Evolutionary conservation across 108 stramenopile species (phyloP).

Genomic region (Aurantiochytrium sp.): DNA sequence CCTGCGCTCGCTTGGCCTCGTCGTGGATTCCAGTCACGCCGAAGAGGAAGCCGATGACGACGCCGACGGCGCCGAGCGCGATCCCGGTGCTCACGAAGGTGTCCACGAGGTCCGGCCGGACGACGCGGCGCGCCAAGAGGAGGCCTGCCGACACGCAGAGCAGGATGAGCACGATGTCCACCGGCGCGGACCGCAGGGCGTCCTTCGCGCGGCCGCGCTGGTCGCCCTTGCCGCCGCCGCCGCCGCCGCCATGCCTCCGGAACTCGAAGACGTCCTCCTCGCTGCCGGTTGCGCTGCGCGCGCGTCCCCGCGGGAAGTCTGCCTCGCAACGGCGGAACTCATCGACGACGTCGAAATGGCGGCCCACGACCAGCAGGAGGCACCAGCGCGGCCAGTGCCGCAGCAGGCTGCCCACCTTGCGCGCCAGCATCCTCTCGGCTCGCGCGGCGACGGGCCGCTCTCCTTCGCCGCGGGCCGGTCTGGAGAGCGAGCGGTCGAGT

Average conservation of each 20-base stretch:
- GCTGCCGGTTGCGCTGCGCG: neutral
- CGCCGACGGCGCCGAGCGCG: neutral
- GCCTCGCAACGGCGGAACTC: neutral
- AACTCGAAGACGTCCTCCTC: neutral
- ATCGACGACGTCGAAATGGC: neutral
- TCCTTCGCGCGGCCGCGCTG: no score
- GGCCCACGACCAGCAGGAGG: neutral
- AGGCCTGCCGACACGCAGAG: neutral
- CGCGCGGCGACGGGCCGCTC: no score
- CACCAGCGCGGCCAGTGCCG: conserved; percentile 22
- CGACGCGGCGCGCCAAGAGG: neutral
- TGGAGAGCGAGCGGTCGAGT: no score
- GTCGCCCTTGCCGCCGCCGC: neutral
- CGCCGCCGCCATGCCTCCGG: neutral
- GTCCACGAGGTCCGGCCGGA: neutral
- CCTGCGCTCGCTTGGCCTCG: neutral
- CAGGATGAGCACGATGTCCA: neutral
- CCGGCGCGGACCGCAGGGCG: neutral
- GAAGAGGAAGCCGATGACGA: neutral
- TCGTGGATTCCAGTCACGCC: neutral
- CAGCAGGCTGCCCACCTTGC: neutral
- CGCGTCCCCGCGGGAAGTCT: neutral
- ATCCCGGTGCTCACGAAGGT: neutral
- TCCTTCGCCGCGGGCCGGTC: no score
- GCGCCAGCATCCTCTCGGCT: neutral